Percentiles rank a stretch among this genome's conserved stretches.
Conservation (phyloP, 2,329 filamentous ascomycete species). For the Aspergillus awamori region DNA sequence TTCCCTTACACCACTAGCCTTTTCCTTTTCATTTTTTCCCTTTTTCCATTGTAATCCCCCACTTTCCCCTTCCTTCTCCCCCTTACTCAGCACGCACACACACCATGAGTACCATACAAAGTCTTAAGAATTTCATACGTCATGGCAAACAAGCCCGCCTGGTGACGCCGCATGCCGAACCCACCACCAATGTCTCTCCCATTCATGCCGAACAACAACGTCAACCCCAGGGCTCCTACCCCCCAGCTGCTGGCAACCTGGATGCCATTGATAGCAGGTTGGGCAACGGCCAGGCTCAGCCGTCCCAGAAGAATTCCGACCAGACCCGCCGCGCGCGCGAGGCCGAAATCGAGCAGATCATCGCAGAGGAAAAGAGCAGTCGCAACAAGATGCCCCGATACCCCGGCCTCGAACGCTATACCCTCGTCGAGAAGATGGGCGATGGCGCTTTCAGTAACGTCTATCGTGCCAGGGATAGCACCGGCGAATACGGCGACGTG, state of each 20-base stretch:
- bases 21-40: neutral
- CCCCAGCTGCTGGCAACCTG: conserved; percentile 61
- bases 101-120: conserved; percentile 77
- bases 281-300: conserved; percentile 66
- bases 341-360: conserved; percentile 76
- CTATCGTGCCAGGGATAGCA: conserved; percentile 79
- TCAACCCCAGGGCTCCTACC: conserved; percentile 49
- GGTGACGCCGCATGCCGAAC: conserved; percentile 62
- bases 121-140: conserved; percentile 96
- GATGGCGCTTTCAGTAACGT: conserved; percentile 99
- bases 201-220: conserved; percentile 67
- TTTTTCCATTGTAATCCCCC: conserved; percentile 1
- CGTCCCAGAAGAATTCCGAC: conserved; percentile 51
- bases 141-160: conserved; percentile 93
- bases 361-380: conserved; percentile 87
- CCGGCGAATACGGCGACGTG: conserved; percentile 74
- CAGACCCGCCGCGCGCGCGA: conserved; percentile 58
- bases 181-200: conserved; percentile 64
- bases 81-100: conserved; percentile 16
- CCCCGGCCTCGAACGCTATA: conserved; percentile 82
- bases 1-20: neutral
- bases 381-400: conserved; percentile 84
- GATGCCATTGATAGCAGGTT: conserved; percentile 63
- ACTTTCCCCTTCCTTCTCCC: conserved; percentile 9
- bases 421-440: conserved; percentile 93